Evolutionary conservation across 106 monocot genomes (phyloP).

Genomic region (Dendrobium officinale): DNA sequence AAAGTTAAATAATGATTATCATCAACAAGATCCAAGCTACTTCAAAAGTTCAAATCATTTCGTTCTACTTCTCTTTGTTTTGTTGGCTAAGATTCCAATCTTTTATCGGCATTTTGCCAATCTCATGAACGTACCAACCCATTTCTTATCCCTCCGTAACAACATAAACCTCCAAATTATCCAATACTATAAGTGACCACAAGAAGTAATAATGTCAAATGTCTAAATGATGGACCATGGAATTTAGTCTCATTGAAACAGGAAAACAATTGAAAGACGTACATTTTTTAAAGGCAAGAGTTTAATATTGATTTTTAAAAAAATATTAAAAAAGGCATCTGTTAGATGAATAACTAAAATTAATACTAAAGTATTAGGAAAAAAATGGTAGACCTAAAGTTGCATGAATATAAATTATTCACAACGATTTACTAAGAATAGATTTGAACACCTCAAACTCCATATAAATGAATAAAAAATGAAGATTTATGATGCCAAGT

Average conservation of each 20-base stretch:
- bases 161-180: not conserved
- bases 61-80: too few species aligned
- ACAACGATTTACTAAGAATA: not conserved
- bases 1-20: too few species aligned
- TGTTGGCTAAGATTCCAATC: not conserved
- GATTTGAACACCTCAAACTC: not conserved
- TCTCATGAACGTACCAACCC: not conserved
- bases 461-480: not conserved
- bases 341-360: not conserved
- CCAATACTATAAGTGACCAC: not conserved
- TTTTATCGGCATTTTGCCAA: not conserved
- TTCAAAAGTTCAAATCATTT: too few species aligned
- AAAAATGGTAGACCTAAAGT: too few species aligned
- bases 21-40: too few species aligned
- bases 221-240: not conserved
- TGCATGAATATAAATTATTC: too few species aligned
- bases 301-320: not conserved
- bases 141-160: not conserved
- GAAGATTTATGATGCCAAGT: not conserved
- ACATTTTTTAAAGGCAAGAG: not conserved
- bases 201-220: not conserved
- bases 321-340: not conserved
- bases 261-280: not conserved
- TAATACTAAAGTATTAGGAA: not conserved
- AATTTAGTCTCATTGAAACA: not conserved